A percentile compares a stretch with the other conserved stretches of the same genome.
phyloP scores from a whole-genome alignment of 2,329 filamentous ascomycete genomes.

The Colletotrichum neosansevieriae region DNA sequence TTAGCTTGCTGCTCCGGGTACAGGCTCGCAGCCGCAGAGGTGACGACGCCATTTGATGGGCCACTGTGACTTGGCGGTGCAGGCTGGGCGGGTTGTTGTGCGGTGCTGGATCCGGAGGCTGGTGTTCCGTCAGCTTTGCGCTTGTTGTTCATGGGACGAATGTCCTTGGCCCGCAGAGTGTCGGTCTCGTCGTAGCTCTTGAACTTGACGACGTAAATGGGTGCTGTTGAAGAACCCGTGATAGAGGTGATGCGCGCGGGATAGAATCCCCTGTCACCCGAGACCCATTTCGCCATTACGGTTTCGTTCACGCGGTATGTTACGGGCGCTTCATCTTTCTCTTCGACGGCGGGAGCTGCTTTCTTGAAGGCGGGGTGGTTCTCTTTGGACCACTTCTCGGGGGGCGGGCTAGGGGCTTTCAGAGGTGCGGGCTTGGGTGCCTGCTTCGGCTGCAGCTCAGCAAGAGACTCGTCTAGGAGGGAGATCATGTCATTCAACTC shows the following conservation, averaged over 20 bases:
- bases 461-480: slow-evolving; percentile 82
- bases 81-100: slow-evolving; percentile 56
- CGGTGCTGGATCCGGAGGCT: slow-evolving; percentile 55
- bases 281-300: slow-evolving; percentile 90
- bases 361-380: slow-evolving; percentile 83
- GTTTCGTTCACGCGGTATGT: slow-evolving; percentile 89
- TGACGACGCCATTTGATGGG: slow-evolving; percentile 60
- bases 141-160: slow-evolving; percentile 84
- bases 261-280: slow-evolving; percentile 91
- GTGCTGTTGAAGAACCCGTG: slow-evolving; percentile 89
- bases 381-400: slow-evolving; percentile 83
- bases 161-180: slow-evolving; percentile 84
- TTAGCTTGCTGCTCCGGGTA: slow-evolving; percentile 64
- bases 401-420: slow-evolving; percentile 62
- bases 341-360: slow-evolving; percentile 54
- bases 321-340: slow-evolving; percentile 67
- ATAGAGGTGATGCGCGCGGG: slow-evolving; percentile 93
- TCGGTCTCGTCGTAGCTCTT: slow-evolving; percentile 90
- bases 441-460: slow-evolving; percentile 77
- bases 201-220: slow-evolving; percentile 95
- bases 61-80: slow-evolving; percentile 51
- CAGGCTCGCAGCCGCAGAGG: slow-evolving; percentile 67
- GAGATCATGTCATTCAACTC: slow-evolving; percentile 87
- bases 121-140: slow-evolving; percentile 86
- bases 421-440: slow-evolving; percentile 56